These are phyloP conservation scores for Fusarium subglutinans DNA, from an alignment of 2,329 filamentous ascomycete species.

Conservation along the genomic window DNA sequence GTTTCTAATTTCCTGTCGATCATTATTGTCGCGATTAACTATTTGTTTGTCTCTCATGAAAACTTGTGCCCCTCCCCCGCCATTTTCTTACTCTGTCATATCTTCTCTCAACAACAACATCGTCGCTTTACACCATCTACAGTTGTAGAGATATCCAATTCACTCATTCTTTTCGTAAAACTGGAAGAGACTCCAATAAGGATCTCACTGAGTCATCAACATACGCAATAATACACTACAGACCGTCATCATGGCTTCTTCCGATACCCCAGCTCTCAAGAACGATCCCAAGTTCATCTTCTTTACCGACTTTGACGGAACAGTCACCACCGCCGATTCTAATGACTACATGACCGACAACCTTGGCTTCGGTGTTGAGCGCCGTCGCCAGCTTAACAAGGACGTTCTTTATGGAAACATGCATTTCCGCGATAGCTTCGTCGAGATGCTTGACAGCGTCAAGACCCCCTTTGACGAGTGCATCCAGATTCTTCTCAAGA, in stretches of 20 bases:
- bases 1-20: conserved; percentile 28
- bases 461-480: conserved; percentile 83
- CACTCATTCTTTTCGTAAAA: background rate
- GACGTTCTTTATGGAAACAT: conserved; percentile 77
- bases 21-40: conserved; percentile 13
- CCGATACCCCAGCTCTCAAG: conserved; percentile 65
- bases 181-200: background rate
- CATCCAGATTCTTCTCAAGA: conserved; percentile 78
- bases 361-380: conserved; percentile 80
- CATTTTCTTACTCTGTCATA: conserved; percentile 33
- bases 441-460: conserved; percentile 91
- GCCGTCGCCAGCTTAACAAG: conserved; percentile 76
- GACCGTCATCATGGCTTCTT: conserved; percentile 53
- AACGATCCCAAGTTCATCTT: conserved; percentile 90
- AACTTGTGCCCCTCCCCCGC: conserved; percentile 41
- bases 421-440: conserved; percentile 86
- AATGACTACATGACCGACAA: conserved; percentile 86
- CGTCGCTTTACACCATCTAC: background rate
- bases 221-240: background rate
- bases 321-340: conserved; percentile 79
- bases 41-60: conserved; percentile 31
- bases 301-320: conserved; percentile 99
- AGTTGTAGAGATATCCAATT: background rate
- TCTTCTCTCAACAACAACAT: conserved; percentile 19
- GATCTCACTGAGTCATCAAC: background rate